These are phyloP conservation scores for Amanita jacksonii DNA, from an alignment of 768 basidiomycete species.

Conservation along the genomic window DNA sequence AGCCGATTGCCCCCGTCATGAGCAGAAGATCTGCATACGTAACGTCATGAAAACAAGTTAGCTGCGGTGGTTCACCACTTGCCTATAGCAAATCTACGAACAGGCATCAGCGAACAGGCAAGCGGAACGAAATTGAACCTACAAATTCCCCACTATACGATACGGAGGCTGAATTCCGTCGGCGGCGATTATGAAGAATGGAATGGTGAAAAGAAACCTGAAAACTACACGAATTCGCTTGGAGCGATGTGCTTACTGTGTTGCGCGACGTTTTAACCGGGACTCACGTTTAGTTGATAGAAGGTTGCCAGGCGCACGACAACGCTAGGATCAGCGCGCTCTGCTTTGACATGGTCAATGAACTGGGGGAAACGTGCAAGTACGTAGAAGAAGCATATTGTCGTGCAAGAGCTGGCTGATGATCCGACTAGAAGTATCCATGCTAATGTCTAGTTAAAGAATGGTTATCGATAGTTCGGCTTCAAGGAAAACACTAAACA, in stretches of 20 bases:
- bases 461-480: conserved; percentile 6
- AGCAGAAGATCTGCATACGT: conserved; percentile 48
- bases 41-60: conserved; percentile 13
- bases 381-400: conserved; percentile 62
- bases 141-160: conserved; percentile 45
- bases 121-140: conserved; percentile 21
- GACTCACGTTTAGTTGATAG: conserved; percentile 66
- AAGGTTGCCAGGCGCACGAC: conserved; percentile 68
- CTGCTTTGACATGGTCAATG: conserved; percentile 58
- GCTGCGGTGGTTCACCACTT: conserved; percentile 13
- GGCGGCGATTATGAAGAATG: conserved; percentile 54
- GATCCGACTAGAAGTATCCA: conserved; percentile 75
- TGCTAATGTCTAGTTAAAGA: conserved; percentile 43
- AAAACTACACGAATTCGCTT: conserved; percentile 67
- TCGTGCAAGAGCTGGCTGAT: conserved; percentile 54
- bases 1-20: conserved; percentile 65
- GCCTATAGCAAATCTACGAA: conserved; percentile 53
- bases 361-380: conserved; percentile 63
- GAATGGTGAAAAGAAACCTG: conserved; percentile 64
- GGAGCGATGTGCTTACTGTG: not conserved
- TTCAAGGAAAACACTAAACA: conserved; percentile 10
- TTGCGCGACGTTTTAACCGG: not conserved
- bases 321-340: conserved; percentile 66
- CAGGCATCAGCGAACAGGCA: not conserved
- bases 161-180: conserved; percentile 51